Conservation (phyloP, 169 alveolate species). For the Eimeria praecox region DNA sequence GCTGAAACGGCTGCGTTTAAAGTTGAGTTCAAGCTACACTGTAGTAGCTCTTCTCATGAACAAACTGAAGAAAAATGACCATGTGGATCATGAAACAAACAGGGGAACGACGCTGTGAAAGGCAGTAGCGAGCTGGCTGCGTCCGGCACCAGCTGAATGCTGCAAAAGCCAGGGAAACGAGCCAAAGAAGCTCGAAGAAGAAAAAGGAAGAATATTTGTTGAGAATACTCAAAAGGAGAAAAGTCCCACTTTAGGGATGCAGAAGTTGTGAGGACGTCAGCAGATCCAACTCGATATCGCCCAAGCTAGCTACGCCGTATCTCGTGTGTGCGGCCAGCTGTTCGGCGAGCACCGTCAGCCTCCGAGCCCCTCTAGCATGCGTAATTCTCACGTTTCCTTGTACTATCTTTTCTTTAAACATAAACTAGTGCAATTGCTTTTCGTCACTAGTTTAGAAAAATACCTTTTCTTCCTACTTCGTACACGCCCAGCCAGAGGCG, state of each 20-base stretch:
- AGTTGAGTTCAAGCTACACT: slow-evolving; percentile 31
- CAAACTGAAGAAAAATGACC: slow-evolving; percentile 8
- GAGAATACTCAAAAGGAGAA: slow-evolving; percentile 43
- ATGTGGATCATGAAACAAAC: slow-evolving; percentile 42
- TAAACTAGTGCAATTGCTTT: not conserved
- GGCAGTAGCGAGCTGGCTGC: slow-evolving; percentile 70
- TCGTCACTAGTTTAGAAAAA: not conserved
- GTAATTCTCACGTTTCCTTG: not conserved
- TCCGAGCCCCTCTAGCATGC: not conserved
- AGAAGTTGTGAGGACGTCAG: not conserved
- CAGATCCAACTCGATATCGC: not conserved
- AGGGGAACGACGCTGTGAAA: slow-evolving; percentile 70
- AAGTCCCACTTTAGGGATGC: slow-evolving; percentile 28
- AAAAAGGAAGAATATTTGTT: slow-evolving; percentile 25
- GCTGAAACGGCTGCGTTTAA: slow-evolving; percentile 41
- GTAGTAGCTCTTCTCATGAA: slow-evolving; percentile 53
- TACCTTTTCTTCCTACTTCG: not conserved
- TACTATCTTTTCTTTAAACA: not conserved
- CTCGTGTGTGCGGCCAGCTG: slow-evolving; percentile 76
- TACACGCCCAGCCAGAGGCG: not conserved
- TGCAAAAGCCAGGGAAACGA: not conserved
- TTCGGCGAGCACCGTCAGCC: slow-evolving; percentile 47
- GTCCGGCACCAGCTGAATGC: slow-evolving; percentile 46
- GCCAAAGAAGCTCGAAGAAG: slow-evolving; percentile 30
- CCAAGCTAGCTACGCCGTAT: slow-evolving; percentile 59